Percentiles rank a stretch among this genome's conserved stretches.
These are phyloP conservation scores for Sphaerulina musiva DNA, from an alignment of 2,329 filamentous ascomycete genomes.

Conservation along the genomic window DNA sequence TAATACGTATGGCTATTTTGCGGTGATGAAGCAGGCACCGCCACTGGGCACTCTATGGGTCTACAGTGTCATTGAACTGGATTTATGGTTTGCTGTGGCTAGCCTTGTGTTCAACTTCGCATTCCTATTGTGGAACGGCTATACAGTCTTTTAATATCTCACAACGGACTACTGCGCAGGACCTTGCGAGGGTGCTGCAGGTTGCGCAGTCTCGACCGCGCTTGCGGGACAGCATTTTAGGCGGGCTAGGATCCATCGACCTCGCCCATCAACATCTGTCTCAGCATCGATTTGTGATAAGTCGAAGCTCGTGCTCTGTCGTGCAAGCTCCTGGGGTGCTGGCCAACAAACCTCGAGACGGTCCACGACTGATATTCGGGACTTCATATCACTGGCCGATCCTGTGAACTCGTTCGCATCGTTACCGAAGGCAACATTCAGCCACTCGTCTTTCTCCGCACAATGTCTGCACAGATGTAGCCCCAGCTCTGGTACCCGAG, in stretches of 20 bases:
- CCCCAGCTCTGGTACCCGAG: constrained; percentile 4
- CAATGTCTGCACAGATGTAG: constrained; percentile 10
- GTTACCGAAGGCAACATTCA: constrained; percentile 1
- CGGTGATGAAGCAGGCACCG: constrained; percentile 88
- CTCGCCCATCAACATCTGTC: not conserved
- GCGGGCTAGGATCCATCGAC: not conserved
- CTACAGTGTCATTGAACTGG: constrained; percentile 84
- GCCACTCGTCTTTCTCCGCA: constrained; percentile 3
- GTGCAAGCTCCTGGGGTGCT: not conserved
- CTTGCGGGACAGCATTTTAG: not conserved
- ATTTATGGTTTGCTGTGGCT: constrained; percentile 59
- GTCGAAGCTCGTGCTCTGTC: not conserved
- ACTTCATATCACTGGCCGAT: not conserved
- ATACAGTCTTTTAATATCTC: constrained; percentile 30
- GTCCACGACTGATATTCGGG: not conserved
- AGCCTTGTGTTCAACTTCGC: constrained; percentile 47
- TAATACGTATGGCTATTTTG: constrained; percentile 73
- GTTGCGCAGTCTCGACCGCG: not conserved
- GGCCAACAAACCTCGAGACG: not conserved
- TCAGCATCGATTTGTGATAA: not conserved
- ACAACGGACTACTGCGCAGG: not conserved
- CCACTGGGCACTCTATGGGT: constrained; percentile 85
- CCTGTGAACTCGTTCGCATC: not conserved
- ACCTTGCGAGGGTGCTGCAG: not conserved
- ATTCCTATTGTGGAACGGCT: constrained; percentile 52